Evolutionary conservation across 495 filamentous ascomycete genomes (phyloP), one percentile per base, ranked within the genome.

Genomic region (Niebla homalea): DNA sequence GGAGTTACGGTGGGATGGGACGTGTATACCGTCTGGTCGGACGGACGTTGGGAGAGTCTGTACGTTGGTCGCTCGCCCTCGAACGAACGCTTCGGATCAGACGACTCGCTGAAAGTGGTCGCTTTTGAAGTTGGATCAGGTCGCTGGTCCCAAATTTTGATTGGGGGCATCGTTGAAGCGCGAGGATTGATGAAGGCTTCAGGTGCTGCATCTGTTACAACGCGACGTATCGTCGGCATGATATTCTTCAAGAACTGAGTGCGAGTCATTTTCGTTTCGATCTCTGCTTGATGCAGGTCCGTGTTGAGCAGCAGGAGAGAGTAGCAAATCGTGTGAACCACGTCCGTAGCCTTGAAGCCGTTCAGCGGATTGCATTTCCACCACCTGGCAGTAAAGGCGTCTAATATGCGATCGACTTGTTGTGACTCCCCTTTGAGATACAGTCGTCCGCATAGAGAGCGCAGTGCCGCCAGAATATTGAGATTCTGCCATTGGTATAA

Each of bases 261-360:
- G 53, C 82, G 78, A 19, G 89, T 95, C 92, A 99, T 99, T 69
- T 93, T 94, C 61, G 85, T 79, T 46, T 94, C 85, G 44, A 96
- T 92, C 57, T 96, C 89, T 48, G 89, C 89, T 53, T 95, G 67
- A 59, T 99, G 89, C 38, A 99, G 72, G 68, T 99, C 92, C 49
- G 92, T 97, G 60, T 99, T 99, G 47, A 99, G 73, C 25, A 99
- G 72, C 47, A 99, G 79, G 46, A 99, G 73, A 4, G 92, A 97
- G 64, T 96, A 99, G 61, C 86, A 90, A 52, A 99, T 90, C 8
- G 93, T 97, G 60, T 97, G 89, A 12, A 99, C 89, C 44, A 99
- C 83, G 66, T 97, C 90, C 87, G 69, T 74, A 40, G 80, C 78
- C 63, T 92, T 97, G 76, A 97, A 99, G 36, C 90, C 90, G 64